phyloP scores from a whole-genome alignment of 148 eudicot genomes.

The Heliamphora exappendiculata region DNA sequence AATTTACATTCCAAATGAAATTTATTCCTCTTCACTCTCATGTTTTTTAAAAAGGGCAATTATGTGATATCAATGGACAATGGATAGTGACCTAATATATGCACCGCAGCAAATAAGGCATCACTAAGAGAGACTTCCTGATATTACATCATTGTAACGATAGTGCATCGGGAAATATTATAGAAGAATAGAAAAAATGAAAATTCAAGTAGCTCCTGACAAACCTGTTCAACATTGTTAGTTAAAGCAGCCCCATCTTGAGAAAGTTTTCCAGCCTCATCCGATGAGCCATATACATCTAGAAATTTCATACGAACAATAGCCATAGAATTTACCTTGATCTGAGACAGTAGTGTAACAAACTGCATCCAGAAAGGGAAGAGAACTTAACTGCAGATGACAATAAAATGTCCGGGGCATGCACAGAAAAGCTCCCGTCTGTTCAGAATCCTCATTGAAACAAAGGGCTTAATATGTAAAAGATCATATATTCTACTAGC shows the following conservation, averaged over 20 bases:
- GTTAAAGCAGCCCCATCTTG: constrained; percentile 32
- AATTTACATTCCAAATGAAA: not conserved
- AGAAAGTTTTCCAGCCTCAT: constrained; percentile 21
- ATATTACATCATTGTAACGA: not conserved
- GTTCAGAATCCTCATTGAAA: not conserved
- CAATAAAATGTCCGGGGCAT: not conserved
- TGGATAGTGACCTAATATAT: not conserved
- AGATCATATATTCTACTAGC: not conserved
- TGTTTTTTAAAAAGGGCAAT: not conserved
- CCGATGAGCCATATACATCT: constrained; percentile 24
- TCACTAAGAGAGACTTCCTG: not conserved
- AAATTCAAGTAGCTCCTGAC: constrained; percentile 5
- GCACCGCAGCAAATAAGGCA: not conserved
- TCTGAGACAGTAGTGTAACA: constrained; percentile 67
- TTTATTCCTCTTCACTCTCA: not conserved
- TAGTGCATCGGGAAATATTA: not conserved
- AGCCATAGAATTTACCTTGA: constrained; percentile 81
- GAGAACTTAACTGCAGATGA: not conserved
- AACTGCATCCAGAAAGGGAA: constrained; percentile 47
- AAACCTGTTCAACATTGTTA: constrained; percentile 72
- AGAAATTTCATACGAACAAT: constrained; percentile 57
- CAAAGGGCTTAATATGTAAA: not conserved
- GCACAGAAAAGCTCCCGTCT: not conserved
- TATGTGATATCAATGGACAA: not conserved
- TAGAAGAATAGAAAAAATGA: not conserved